Conservation (phyloP, 2,329 filamentous ascomycete genomes). For the Beauveria sp. region DNA sequence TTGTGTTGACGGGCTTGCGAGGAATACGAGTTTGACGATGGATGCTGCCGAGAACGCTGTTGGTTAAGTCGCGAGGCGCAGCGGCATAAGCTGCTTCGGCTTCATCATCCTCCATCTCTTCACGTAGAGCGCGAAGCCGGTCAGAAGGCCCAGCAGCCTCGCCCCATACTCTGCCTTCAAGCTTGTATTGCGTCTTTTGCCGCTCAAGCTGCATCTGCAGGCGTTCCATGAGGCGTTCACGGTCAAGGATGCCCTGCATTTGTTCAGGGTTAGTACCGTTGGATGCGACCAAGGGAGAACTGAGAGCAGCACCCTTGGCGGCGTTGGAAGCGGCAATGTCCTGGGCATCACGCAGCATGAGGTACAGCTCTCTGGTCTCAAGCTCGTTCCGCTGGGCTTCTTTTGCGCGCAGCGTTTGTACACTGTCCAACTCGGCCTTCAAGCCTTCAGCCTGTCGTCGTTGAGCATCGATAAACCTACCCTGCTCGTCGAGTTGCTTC, state of each 20-base stretch:
- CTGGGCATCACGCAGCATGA: slow-evolving; percentile 96
- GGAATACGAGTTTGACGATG: slow-evolving; percentile 51
- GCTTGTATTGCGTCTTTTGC: slow-evolving; percentile 95
- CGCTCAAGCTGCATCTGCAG: slow-evolving; percentile 92
- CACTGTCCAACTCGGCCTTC: slow-evolving; percentile 80
- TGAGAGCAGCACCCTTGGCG: slow-evolving; percentile 43
- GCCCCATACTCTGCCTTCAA: slow-evolving; percentile 88
- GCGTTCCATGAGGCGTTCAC: slow-evolving; percentile 85
- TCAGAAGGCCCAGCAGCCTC: slow-evolving; percentile 81
- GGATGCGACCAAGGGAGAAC: slow-evolving; percentile 42
- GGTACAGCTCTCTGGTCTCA: slow-evolving; percentile 91
- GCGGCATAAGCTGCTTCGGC: slow-evolving; percentile 40
- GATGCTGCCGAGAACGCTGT: slow-evolving; percentile 67
- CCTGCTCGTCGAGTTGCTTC: slow-evolving; percentile 88
- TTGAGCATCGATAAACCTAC: slow-evolving; percentile 83
- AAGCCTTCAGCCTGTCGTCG: slow-evolving; percentile 76
- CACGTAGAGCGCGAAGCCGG: slow-evolving; percentile 80
- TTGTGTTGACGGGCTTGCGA: slow-evolving; percentile 44
- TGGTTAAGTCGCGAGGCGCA: slow-evolving; percentile 56
- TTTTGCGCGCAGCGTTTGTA: slow-evolving; percentile 79
- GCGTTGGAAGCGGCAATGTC: slow-evolving; percentile 89
- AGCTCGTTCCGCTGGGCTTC: slow-evolving; percentile 92
- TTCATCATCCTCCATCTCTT: slow-evolving; percentile 80
- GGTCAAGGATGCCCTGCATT: slow-evolving; percentile 88
- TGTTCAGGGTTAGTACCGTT: slow-evolving; percentile 56